These are phyloP conservation scores for Cupressus sempervirens DNA, from an alignment of 75 land plant genomes.

Conservation along the genomic window DNA sequence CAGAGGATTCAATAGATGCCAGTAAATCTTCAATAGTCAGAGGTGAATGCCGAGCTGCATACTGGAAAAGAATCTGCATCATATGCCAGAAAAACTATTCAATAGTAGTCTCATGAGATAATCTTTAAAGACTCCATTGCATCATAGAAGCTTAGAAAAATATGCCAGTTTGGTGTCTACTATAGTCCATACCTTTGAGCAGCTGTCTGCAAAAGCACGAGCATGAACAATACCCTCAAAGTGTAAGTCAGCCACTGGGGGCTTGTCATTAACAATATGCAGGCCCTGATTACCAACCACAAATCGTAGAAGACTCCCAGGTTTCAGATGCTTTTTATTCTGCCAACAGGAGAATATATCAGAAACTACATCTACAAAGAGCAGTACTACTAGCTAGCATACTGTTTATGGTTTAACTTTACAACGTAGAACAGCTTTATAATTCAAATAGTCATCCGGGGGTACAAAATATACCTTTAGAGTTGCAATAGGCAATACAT, in stretches of 20 bases:
- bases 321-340: slow-evolving; percentile 33
- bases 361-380: not conserved
- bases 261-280: slow-evolving; percentile 62
- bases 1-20: slow-evolving; percentile 17
- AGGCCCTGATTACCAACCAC: slow-evolving; percentile 68
- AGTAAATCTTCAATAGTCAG: slow-evolving; percentile 51
- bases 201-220: slow-evolving; percentile 85
- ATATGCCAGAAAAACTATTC: not conserved
- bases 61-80: slow-evolving; percentile 81
- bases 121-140: not conserved
- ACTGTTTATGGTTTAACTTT: not conserved
- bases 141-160: not conserved
- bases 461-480: not conserved
- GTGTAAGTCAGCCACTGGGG: slow-evolving; percentile 65
- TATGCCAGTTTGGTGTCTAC: not conserved
- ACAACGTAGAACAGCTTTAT: not conserved
- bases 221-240: slow-evolving; percentile 65
- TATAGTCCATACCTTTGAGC: slow-evolving; percentile 64
- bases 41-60: slow-evolving; percentile 72
- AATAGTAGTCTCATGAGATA: not conserved
- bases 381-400: slow-evolving; percentile 5
- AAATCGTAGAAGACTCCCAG: slow-evolving; percentile 77
- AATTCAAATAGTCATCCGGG: not conserved
- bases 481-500: not conserved
- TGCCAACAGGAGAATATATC: slow-evolving; percentile 13